Base-by-base conservation (phyloP, 192 early-diverging fungal species). In the Coemansia sp. region DNA sequence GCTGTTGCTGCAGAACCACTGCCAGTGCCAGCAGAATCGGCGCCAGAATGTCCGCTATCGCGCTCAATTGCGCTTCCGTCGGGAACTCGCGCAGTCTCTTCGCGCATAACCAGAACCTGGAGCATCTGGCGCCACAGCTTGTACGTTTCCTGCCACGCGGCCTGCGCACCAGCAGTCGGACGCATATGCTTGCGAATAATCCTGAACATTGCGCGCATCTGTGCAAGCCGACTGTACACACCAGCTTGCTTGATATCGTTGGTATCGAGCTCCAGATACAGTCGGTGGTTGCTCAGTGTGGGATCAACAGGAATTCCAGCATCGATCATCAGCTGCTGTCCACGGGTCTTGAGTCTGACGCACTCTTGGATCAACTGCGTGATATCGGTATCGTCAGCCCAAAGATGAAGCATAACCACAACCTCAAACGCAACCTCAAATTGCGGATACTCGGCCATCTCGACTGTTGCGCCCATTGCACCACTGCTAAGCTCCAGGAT, bases 181-280 rank as follows among this genome's bases (percentile, higher is more conserved):
- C 77, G 77, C 74, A 84, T 79, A 52, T 84, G 68, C 81, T 84
- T 78, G 68, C 81, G 77, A 18, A 84, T 79, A 41, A 71, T 76
- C 21, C 77, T 70, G 74, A 75, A 79, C 21, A 84, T 79, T n/a
- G 74, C 77, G 38, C 76, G 77, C 77, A 79, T 78, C 53, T 79
- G 81, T 1, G 81, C 81, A 19, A 84, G 61, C 8, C 77, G 72
- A 43, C 81, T 79, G 41, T 76, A 84, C 56, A 79, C 60, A 8
- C 77, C 77, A 1, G 77, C 81, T 52, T 79, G 76, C 71, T 95
- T 94, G 3, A 95, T 92, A 58, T 94, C 94, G 32, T 93, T 79
- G 23, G 91, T 85, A 26, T 95, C 79, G 9, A 98, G 86, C 83
- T 94, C 90, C 9, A 90, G 94, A 68, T 94, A 91, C 42, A 95